These are phyloP conservation scores for Candida tallmaniae DNA, from an alignment of 805 yeast genomes.

Conservation along the genomic window DNA sequence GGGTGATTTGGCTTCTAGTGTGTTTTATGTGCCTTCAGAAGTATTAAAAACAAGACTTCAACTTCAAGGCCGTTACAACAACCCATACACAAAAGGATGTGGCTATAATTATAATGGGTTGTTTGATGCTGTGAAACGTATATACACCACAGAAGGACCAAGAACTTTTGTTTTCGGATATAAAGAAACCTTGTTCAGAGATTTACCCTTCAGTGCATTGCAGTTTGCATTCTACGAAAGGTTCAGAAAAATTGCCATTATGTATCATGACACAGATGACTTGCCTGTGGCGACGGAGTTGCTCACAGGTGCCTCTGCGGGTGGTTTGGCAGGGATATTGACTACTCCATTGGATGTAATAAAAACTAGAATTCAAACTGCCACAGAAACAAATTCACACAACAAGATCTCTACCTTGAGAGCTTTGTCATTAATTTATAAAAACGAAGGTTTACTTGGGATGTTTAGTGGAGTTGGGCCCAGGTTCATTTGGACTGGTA, in stretches of 20 bases:
- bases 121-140: conserved; percentile 62
- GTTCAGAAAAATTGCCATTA: conserved; percentile 59
- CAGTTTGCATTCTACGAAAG: conserved; percentile 95
- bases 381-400: conserved; percentile 32
- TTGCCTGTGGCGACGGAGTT: conserved; percentile 62
- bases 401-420: conserved; percentile 21
- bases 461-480: conserved; percentile 96
- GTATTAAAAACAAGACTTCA: conserved; percentile 91
- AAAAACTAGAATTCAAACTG: conserved; percentile 91
- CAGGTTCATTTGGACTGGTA: conserved; percentile 91
- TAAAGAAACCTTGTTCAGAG: conserved; percentile 89
- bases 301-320: conserved; percentile 91
- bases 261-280: conserved; percentile 33
- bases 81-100: conserved; percentile 61
- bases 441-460: conserved; percentile 71
- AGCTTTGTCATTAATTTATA: conserved; percentile 45
- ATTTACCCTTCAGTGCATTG: conserved; percentile 91
- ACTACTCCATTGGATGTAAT: conserved; percentile 93
- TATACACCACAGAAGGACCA: conserved; percentile 66
- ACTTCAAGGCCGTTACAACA: conserved; percentile 83
- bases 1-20: conserved; percentile 88
- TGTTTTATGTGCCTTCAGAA: conserved; percentile 92
- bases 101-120: conserved; percentile 87
- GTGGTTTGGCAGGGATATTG: conserved; percentile 83
- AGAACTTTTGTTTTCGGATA: conserved; percentile 83